A percentile compares a stretch with the other conserved stretches of the same genome.
phyloP scores from a whole-genome alignment of 164 flowering plant species.

The Liquidambar formosana region DNA sequence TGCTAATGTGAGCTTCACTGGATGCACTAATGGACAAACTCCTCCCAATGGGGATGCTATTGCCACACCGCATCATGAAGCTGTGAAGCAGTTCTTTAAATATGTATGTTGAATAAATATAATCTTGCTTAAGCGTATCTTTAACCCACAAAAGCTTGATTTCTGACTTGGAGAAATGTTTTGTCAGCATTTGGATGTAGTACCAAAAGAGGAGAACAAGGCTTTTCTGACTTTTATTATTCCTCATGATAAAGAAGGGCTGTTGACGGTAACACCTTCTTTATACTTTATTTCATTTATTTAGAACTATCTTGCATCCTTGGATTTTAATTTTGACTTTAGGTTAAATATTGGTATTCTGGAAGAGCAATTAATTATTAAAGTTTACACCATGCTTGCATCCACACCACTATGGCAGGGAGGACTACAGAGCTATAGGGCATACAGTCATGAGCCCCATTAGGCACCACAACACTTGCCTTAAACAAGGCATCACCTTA shows the following conservation, averaged over 20 bases:
- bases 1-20: slow-evolving; percentile 67
- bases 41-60: slow-evolving; percentile 25
- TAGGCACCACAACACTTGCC: neutral
- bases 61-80: slow-evolving; percentile 36
- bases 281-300: neutral
- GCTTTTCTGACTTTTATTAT: slow-evolving; percentile 78
- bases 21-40: slow-evolving; percentile 31
- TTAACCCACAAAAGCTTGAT: neutral
- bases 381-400: neutral
- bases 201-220: slow-evolving; percentile 82
- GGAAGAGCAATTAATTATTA: neutral
- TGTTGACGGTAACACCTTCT: slow-evolving; percentile 50
- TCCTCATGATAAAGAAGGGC: slow-evolving; percentile 74
- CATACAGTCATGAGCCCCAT: neutral
- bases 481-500: neutral
- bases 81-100: slow-evolving; percentile 81
- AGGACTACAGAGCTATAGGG: no score
- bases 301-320: neutral
- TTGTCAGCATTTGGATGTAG: slow-evolving; percentile 67
- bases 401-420: neutral
- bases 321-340: neutral
- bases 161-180: slow-evolving; percentile 20
- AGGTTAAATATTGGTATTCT: neutral
- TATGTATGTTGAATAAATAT: slow-evolving; percentile 42
- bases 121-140: neutral